These are phyloP conservation scores for Avena atlantica DNA, from an alignment of 176 grass and related monocot genomes.

Conservation along the genomic window DNA sequence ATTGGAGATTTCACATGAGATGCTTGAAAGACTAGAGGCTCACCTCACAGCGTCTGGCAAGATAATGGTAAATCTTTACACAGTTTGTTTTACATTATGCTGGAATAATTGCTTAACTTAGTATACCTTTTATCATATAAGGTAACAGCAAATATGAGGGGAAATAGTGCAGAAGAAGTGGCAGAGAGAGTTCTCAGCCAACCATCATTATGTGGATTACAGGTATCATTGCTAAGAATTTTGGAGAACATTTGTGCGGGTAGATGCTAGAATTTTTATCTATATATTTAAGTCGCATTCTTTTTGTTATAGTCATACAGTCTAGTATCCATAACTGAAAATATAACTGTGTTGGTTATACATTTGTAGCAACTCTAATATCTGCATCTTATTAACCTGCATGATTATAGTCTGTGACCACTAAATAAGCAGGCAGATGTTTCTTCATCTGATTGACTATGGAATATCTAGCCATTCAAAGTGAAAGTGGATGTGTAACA, in stretches of 20 bases:
- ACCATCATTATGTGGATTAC: slow-evolving; percentile 78
- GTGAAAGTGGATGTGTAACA: slow-evolving; percentile 20
- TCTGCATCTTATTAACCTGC: slow-evolving; percentile 1
- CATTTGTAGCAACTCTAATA: slow-evolving; percentile 12
- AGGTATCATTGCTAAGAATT: slow-evolving; percentile 54
- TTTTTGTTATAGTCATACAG: not conserved
- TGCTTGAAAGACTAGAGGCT: slow-evolving; percentile 97
- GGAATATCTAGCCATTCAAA: not conserved
- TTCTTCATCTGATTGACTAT: not conserved
- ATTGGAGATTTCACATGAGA: slow-evolving; percentile 87
- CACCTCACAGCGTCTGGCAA: slow-evolving; percentile 78
- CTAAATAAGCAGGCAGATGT: not conserved
- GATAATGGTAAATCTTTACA: slow-evolving; percentile 62
- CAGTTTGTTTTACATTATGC: slow-evolving; percentile 37
- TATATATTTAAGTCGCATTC: not conserved
- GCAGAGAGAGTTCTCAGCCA: slow-evolving; percentile 87
- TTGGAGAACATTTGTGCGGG: not conserved
- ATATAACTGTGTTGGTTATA: not conserved
- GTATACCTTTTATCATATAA: slow-evolving; percentile 50
- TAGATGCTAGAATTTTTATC: slow-evolving; percentile 5
- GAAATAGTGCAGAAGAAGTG: slow-evolving; percentile 84
- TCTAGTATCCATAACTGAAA: slow-evolving; percentile 5
- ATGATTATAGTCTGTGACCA: not conserved
- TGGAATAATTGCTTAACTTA: slow-evolving; percentile 23
- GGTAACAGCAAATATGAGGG: slow-evolving; percentile 98